Evolutionary conservation across 495 filamentous ascomycete genomes (phyloP).

Genomic region (Penicillium psychrofluorescens): DNA sequence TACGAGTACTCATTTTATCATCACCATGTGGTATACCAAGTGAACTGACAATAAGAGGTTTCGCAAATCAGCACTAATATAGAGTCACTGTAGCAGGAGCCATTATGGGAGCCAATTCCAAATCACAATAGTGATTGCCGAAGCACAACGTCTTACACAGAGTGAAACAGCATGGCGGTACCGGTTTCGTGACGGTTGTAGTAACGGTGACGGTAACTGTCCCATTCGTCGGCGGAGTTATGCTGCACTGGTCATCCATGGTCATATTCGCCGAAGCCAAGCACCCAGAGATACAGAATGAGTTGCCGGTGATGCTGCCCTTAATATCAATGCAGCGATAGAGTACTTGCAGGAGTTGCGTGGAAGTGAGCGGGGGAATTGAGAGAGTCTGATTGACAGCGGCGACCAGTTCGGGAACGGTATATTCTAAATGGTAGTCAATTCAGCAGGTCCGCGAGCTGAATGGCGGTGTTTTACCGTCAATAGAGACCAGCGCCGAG

Average conservation of each 20-base stretch:
- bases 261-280: conserved; percentile 1
- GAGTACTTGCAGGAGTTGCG: conserved; percentile 10
- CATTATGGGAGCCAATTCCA: no score
- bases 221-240: not conserved
- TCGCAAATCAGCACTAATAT: no score
- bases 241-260: conserved; percentile 8
- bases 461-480: conserved; percentile 4
- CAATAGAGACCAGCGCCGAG: conserved; percentile 7
- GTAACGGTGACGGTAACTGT: conserved; percentile 2
- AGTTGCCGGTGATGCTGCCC: conserved; percentile 10
- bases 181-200: not conserved
- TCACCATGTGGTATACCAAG: no score
- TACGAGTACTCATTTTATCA: no score
- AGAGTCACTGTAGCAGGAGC: no score
- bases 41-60: no score
- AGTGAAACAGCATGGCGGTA: no score
- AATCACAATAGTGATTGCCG: no score
- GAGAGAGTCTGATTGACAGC: conserved; percentile 12
- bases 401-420: conserved; percentile 4
- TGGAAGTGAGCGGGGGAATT: conserved; percentile 6
- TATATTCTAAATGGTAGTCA: conserved; percentile 3
- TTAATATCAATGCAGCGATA: conserved; percentile 12
- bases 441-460: not conserved
- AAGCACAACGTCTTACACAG: no score
- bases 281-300: conserved; percentile 9